phyloP scores from a whole-genome alignment of 805 yeast genomes.

The Yamadazyma takamatsuzukensis region DNA sequence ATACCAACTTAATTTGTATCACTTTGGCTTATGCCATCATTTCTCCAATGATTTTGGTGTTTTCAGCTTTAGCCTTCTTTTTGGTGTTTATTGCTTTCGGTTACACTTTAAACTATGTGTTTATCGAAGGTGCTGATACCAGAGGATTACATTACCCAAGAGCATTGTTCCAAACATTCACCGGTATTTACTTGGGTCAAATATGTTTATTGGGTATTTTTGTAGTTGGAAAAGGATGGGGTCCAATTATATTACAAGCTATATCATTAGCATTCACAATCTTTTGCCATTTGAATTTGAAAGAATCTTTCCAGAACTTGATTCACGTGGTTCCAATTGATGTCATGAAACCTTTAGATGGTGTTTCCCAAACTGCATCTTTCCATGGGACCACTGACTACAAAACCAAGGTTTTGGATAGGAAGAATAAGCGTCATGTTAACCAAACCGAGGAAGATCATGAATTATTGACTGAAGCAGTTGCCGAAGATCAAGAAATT shows the following conservation, averaged over 20 bases:
- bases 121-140: conserved; percentile 62
- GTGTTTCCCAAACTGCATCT: conserved; percentile 61
- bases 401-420: conserved; percentile 25
- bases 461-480: conserved; percentile 3
- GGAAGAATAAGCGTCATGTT: conserved; percentile 3
- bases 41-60: conserved; percentile 78
- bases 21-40: conserved; percentile 65
- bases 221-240: conserved; percentile 92
- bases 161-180: conserved; percentile 83
- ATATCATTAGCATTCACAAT: conserved; percentile 62
- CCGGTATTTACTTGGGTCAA: conserved; percentile 86
- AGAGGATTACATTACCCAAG: conserved; percentile 85
- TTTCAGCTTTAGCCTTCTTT: conserved; percentile 67
- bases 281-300: conserved; percentile 64
- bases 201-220: conserved; percentile 82
- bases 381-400: conserved; percentile 35
- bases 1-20: conserved; percentile 67
- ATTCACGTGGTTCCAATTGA: conserved; percentile 61
- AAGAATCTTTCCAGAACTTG: conserved; percentile 62
- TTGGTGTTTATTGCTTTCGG: conserved; percentile 73
- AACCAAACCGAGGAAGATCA: conserved; percentile 2
- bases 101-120: conserved; percentile 73
- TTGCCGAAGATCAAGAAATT: conserved; percentile 17
- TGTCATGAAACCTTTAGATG: conserved; percentile 75
- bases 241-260: conserved; percentile 77